Conservation (phyloP, 2,329 filamentous ascomycete genomes). For the Corynespora cassiicola region DNA sequence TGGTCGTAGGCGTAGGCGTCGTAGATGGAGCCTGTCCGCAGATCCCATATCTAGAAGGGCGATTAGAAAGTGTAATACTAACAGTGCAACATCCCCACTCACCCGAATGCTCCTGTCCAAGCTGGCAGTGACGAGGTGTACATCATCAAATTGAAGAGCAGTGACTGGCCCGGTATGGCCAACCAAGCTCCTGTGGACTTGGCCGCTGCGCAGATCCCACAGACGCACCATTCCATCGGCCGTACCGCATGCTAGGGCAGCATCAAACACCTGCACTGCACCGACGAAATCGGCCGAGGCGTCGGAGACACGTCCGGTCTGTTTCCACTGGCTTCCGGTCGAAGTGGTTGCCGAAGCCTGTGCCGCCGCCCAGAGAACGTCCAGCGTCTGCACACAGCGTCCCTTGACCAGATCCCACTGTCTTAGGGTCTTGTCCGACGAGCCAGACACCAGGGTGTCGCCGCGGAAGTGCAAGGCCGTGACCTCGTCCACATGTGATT, state of each 20-base stretch:
- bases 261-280: conserved; percentile 93
- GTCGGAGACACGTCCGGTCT: conserved; percentile 69
- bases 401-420: conserved; percentile 98
- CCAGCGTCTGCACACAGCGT: conserved; percentile 95
- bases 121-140: conserved; percentile 92
- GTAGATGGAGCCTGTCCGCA: conserved; percentile 91
- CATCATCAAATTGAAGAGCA: conserved; percentile 93
- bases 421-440: conserved; percentile 93
- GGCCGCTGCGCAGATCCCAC: conserved; percentile 95
- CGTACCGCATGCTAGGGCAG: conserved; percentile 92
- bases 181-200: conserved; percentile 95
- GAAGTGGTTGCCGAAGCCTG: conserved; percentile 78
- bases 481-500: conserved; percentile 91
- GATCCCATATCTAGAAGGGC: conserved; percentile 90
- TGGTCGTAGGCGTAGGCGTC: conserved; percentile 96
- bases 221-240: conserved; percentile 96
- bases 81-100: too few relatives aligned
- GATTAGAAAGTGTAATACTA: too few relatives aligned
- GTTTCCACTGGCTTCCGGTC: conserved; percentile 72
- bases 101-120: conserved; percentile 92
- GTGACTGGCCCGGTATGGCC: conserved; percentile 96
- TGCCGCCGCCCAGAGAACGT: conserved; percentile 97
- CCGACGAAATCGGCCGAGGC: conserved; percentile 89
- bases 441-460: conserved; percentile 91
- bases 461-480: conserved; percentile 91